phyloP scores from a whole-genome alignment of 2,329 filamentous ascomycete species.

The Trichoderma polysporum region DNA sequence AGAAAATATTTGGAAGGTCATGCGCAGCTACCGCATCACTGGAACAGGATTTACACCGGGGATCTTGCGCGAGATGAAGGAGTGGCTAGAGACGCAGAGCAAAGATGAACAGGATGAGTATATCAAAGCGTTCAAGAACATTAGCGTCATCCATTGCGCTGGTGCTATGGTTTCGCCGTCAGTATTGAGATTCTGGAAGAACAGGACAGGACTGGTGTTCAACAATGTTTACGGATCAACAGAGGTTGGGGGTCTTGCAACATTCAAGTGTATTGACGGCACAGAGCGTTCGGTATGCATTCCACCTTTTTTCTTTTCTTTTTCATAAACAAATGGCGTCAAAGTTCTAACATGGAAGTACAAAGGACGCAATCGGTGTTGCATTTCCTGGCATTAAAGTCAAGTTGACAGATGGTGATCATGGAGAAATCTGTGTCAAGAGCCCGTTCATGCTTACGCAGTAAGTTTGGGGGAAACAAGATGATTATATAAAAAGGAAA shows the following conservation, averaged over 20 bases:
- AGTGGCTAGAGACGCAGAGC: slow-evolving; percentile 13
- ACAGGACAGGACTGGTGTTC: slow-evolving; percentile 18
- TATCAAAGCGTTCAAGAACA: slow-evolving; percentile 11
- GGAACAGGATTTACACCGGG: slow-evolving; percentile 21
- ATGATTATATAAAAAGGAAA: neutral
- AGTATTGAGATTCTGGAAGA: slow-evolving; percentile 23
- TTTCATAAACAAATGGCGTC: neutral
- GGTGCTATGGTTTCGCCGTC: slow-evolving; percentile 13
- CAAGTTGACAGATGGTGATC: slow-evolving; percentile 24
- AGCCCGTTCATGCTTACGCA: slow-evolving; percentile 23
- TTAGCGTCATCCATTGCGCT: slow-evolving; percentile 1
- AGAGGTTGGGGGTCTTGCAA: slow-evolving; percentile 17
- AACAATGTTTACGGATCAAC: slow-evolving; percentile 24
- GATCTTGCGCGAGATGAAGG: slow-evolving; percentile 23
- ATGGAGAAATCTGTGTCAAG: slow-evolving; percentile 26
- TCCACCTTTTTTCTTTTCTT: neutral
- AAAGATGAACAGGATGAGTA: slow-evolving; percentile 18
- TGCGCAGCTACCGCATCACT: slow-evolving; percentile 21
- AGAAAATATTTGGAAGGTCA: slow-evolving; percentile 18
- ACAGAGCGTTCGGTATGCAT: slow-evolving; percentile 13
- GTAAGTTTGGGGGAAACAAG: slow-evolving; percentile 15
- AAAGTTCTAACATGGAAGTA: neutral
- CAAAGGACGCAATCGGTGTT: slow-evolving; percentile 18
- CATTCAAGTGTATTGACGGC: neutral
- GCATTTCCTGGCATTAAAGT: slow-evolving; percentile 17